Evolutionary conservation across 2,329 filamentous ascomycete genomes (phyloP), one percentile per base, ranked within the genome.

Genomic region (Verticillium dahliae): DNA sequence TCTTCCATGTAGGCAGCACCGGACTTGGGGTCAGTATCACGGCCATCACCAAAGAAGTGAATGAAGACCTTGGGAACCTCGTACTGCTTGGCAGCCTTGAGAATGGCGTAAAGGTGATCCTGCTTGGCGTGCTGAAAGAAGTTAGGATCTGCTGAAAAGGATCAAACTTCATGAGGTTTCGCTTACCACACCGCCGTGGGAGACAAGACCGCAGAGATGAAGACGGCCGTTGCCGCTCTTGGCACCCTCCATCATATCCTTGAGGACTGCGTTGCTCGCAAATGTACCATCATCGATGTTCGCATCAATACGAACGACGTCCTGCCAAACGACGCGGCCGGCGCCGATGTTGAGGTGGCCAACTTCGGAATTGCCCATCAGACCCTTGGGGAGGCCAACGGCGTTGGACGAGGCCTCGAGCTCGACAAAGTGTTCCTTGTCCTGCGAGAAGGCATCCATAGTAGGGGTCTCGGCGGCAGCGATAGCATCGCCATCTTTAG

Each of bases 361-460:
- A 75, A 99, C 95, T 78, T 99, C 95, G 69, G 91, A 96, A 83
- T 99, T 99, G 67, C 95, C 95, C 95, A 99, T 99, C 68, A 99
- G 83, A 63, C 95, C 95, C 75, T 99, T 93, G 22, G 95, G 95
- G 60, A 99, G 86, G 67, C 95, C 95, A 67, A 99, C 95, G 56
- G 95, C 95, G 63, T 97, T 85, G 54, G 95, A 98, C 2, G 95
- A 98, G 62, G 95, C 95, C 70, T 99, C 95, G 65, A 99, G 89
- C 80, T 96, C 88, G 66, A 91, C 92, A 80, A 89, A 99, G 65
- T 93, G 93, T 71, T 94, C 88, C 37, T 88, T 81, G 66, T 88
- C 90, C 76, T 90, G 87, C 72, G 89, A 90, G 75, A 99, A 93
- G 64, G 86, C 87, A 77, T 97, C 94, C 95, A 99, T 99, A 75